These are phyloP conservation scores for Apiospora rasikravindrae DNA, from an alignment of 2,329 filamentous ascomycete genomes.

Conservation along the genomic window DNA sequence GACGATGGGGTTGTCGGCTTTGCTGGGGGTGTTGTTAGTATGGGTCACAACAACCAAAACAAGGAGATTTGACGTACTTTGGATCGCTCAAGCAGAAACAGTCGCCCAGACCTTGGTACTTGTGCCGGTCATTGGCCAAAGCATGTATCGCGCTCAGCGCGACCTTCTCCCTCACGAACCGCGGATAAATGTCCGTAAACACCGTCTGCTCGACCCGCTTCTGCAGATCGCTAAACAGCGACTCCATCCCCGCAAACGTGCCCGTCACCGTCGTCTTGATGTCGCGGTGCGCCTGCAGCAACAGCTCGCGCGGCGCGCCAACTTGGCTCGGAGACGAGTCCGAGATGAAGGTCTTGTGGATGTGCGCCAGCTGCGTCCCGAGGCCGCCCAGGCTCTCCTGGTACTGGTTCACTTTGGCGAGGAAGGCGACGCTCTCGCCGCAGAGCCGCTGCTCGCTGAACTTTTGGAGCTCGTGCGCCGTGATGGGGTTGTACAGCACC, in stretches of 20 bases:
- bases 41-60: too few relatives aligned
- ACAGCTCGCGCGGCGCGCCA: constrained; percentile 35
- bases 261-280: constrained; percentile 35
- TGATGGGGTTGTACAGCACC: constrained; percentile 48
- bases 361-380: constrained; percentile 43
- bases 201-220: constrained; percentile 48
- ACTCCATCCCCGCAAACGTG: constrained; percentile 43
- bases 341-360: constrained; percentile 37
- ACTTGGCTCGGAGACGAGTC: constrained; percentile 23
- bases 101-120: constrained; percentile 49
- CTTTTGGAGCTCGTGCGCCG: constrained; percentile 46
- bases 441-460: constrained; percentile 47
- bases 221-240: constrained; percentile 46
- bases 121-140: constrained; percentile 37
- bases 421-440: constrained; percentile 51
- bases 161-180: constrained; percentile 56
- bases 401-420: constrained; percentile 54
- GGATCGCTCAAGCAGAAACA: constrained; percentile 53
- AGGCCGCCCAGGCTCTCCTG: constrained; percentile 46
- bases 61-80: not conserved
- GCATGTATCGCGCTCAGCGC: constrained; percentile 42
- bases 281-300: constrained; percentile 37
- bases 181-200: constrained; percentile 53
- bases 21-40: constrained; percentile 24
- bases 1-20: constrained; percentile 52